These are phyloP conservation scores for Alternaria postmessia DNA, from an alignment of 2,329 filamentous ascomycete genomes.

Conservation along the genomic window DNA sequence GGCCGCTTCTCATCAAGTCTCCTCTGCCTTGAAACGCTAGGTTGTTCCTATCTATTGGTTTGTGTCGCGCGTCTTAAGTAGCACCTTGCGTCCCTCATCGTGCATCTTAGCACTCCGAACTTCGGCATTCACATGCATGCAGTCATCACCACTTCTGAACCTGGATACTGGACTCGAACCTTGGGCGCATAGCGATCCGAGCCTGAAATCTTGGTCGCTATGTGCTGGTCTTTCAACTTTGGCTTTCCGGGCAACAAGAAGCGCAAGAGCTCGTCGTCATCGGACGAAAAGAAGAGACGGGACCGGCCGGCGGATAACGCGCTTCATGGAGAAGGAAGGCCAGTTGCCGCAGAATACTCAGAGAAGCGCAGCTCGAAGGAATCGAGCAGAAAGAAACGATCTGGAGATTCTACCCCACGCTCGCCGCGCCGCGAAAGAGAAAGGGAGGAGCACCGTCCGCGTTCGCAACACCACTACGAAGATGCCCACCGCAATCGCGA, in stretches of 20 bases:
- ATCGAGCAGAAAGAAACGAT: constrained; percentile 34
- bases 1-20: constrained; percentile 25
- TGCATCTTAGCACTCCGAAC: constrained; percentile 37
- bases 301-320: constrained; percentile 31
- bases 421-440: constrained; percentile 36
- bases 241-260: constrained; percentile 42
- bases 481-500: constrained; percentile 29
- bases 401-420: constrained; percentile 31
- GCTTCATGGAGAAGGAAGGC: constrained; percentile 34
- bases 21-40: constrained; percentile 38
- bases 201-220: constrained; percentile 38
- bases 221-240: constrained; percentile 51
- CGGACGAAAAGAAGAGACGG: constrained; percentile 42
- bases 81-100: constrained; percentile 36
- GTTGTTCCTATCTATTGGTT: constrained; percentile 32
- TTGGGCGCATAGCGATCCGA: constrained; percentile 39
- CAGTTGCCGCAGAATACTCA: constrained; percentile 33
- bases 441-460: constrained; percentile 31
- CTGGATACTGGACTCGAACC: constrained; percentile 24
- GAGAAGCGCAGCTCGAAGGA: constrained; percentile 46
- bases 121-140: constrained; percentile 36
- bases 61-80: constrained; percentile 39
- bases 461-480: constrained; percentile 27
- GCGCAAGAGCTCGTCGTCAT: constrained; percentile 36
- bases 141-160: constrained; percentile 23